Percentiles rank a stretch among this genome's conserved stretches.
Conservation (phyloP, 441 rosid species). For the Lepidium campestre region DNA sequence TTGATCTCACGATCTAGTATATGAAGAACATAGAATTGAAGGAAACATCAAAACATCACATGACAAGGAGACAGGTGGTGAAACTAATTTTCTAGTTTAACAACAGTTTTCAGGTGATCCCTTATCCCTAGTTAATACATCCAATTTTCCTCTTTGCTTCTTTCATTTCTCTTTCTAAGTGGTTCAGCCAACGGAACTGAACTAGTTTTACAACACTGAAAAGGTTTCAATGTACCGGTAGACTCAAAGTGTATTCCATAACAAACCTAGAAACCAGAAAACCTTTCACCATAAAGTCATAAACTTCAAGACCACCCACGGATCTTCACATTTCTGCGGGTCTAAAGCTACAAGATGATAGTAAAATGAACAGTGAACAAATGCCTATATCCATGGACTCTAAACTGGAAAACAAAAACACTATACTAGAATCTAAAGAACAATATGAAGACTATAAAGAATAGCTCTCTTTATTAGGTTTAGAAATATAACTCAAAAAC, state of each 20-base stretch:
- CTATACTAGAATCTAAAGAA: not conserved
- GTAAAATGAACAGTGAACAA: not conserved
- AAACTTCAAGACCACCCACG: not conserved
- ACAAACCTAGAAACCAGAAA: not conserved
- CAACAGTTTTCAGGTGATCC: not conserved
- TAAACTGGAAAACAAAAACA: not conserved
- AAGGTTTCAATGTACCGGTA: not conserved
- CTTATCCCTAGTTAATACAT: not conserved
- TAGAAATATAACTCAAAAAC: too few relatives aligned
- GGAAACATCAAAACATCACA: not conserved
- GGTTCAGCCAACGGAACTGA: not conserved
- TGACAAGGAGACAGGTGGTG: not conserved
- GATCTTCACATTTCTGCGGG: not conserved
- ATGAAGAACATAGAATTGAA: not conserved
- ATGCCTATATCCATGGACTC: not conserved
- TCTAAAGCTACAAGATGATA: not conserved
- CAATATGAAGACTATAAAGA: too few relatives aligned
- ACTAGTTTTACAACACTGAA: not conserved
- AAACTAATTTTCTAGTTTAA: not conserved
- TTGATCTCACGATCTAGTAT: not conserved
- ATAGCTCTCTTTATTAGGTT: too few relatives aligned
- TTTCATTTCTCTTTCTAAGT: not conserved
- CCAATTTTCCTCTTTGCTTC: not conserved
- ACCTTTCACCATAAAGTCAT: too few relatives aligned
- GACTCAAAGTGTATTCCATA: not conserved